Evolutionary conservation across 371 early-diverging fungal species (phyloP), one percentile per base, ranked within the genome.

Genomic region (Mucor plumbeus): DNA sequence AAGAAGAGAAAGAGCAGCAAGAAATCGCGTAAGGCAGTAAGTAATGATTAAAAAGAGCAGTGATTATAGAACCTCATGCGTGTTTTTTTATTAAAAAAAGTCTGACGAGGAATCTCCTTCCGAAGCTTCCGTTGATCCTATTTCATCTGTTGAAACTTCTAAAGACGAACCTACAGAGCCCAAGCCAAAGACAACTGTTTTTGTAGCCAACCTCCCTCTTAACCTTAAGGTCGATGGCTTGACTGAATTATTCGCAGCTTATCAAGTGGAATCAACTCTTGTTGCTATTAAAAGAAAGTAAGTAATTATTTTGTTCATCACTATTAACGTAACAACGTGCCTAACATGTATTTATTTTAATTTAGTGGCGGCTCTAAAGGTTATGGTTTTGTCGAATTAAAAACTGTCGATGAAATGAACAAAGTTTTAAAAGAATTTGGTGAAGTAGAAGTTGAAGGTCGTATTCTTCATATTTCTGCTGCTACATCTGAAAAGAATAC

Each of bases 121-220:
- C 11, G 53, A 53, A 31, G 56, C 5, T 34, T 21, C 55, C 14
- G 50, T 44, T 41, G 62, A 63, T 10, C 59, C 65, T 38, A 64
- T 41, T 38, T 47, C 50, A 34, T 58, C 63, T 33, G 61, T 50
- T 11, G 67, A 65, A 14, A 40, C 48, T 21, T 33, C 54, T n/a
- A 34, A 34, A 31, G 54, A 59, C 26, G 36, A 17, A 5, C 13
- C 48, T 7, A 17, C 41, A 44, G 58, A 60, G 43, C 17, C 50
- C 41, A 62, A 88, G 33, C 92, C 93, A 56, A 89, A 91, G 69
- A 95, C 91, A 7, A 89, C 90, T 15, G 82, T 95, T 43, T 98
- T 94, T 83, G 94, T 98, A 64, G 94, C 95, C 68, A 98, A 97
- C 85, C 83, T 98, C 57, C 97, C 98, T 39, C 97, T 91, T 79